Base-by-base conservation (phyloP, 176 grass and related monocot species). In the Avena eriantha region DNA sequence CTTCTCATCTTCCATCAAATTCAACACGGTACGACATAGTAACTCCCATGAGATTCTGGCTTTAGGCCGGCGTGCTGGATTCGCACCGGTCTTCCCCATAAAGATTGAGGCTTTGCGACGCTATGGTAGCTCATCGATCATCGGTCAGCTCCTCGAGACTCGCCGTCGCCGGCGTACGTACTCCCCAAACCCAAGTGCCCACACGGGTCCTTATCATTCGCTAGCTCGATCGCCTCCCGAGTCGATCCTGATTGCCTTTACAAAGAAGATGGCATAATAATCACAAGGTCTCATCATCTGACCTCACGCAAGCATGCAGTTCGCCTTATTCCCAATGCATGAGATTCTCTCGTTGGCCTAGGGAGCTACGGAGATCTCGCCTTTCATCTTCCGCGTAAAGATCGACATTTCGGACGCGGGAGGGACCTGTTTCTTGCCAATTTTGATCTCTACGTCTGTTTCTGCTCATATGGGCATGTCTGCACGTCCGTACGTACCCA, bases 361-460 rank as follows among this genome's bases (percentile, higher is more conserved):
- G 74, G 80, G 64, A 79, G 79, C 84, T 45, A 57, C 66, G 80
- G 79, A 79, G 79, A 90, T 90, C 63, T 71, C 63, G 61, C 41
- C 79, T 83, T 86, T 86, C 22, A 65, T 86, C 31, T 64, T 72
- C 65, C 88, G 73, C 61, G 34, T 78, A 90, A 86, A 86, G 88
- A 58, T 59, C 1, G 34, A 65, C 33, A 66, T 80, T 80, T 74
- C 57, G 57, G 46, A 22, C 4, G 7, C 45, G 56, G 36, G 17
- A 67, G 49, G 36, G 83, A 31, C 41, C 61, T 65, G 12, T 31
- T 77, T 31, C 34, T 39, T 58, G 68, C 54, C 69, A 48, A 33
- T 57, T 24, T 66, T 14, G 5, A 18, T 61, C 29, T 79, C n/a
- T 29, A 13, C 36, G 51, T 60, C n/a, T 13, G 64, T 33, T 86